Evolutionary conservation across 179 eudicot genomes (phyloP), one percentile per base, ranked within the genome.

Genomic region (Drosera spatulata): DNA sequence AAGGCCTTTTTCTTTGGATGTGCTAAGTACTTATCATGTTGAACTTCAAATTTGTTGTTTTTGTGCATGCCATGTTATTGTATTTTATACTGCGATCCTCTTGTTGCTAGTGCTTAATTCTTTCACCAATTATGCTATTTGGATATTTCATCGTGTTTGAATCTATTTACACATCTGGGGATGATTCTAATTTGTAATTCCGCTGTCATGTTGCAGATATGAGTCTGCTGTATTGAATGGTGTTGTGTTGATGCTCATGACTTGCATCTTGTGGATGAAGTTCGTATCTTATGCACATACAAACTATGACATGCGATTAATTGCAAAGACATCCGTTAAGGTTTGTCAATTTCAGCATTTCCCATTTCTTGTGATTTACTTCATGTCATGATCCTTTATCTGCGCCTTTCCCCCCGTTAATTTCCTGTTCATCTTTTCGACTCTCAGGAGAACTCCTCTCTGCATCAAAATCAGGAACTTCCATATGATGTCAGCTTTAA

Each of bases 211-310:
- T 66, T 70, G 74, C 88, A 93, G 99, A 82, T 86, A 73, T 74
- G 99, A 81, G 75, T 84, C 99, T 73, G 99, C 93, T 61, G 96
- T 93, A 66, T 82, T 75, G 39, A 86, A 77, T 55, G 97, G 95
- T 61, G 93, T 84, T 55, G 59, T 78, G 14, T 68, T 89, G 58
- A 93, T 93, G 99, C 85, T 89, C 40, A 78, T 81, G 75, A 79
- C 97, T 59, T 84, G 95, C 78, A 80, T 85, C 62, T 79, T 81
- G 76, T 93, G 99, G 97, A 71, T 93, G 47, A 93, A 93, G 70
- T 72, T 93, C 84, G 88, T 93, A 54, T 93, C 99, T 56, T 93
- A 78, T 74, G 97, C 95, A 46, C 99, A 93, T 78, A 89, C 99
- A 61, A 93, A 76, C 72, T 78, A 78, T 43, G 99, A 93, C 57